These are phyloP conservation scores for Colletotrichum simmondsii DNA, from an alignment of 2,329 filamentous ascomycete species.

Conservation along the genomic window DNA sequence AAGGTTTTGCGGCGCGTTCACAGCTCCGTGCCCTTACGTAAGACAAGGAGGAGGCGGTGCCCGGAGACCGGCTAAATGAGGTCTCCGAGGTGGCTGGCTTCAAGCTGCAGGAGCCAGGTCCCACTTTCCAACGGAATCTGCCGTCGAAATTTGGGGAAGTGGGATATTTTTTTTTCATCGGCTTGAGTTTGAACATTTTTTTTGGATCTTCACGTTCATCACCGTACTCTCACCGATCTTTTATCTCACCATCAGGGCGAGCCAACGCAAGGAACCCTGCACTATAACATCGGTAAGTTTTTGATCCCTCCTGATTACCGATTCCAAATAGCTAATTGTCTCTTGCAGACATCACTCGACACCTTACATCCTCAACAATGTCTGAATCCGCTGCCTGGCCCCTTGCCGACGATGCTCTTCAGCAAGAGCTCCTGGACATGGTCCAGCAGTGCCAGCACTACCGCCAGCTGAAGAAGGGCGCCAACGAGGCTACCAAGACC, in stretches of 20 bases:
- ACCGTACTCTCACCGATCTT: constrained; percentile 7
- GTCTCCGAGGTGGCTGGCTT: background rate
- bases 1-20: constrained; percentile 54
- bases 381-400: constrained; percentile 66
- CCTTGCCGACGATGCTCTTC: constrained; percentile 77
- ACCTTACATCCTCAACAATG: constrained; percentile 26
- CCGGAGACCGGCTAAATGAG: constrained; percentile 5
- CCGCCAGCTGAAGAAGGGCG: constrained; percentile 86
- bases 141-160: constrained; percentile 29
- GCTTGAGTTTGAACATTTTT: constrained; percentile 4
- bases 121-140: constrained; percentile 19
- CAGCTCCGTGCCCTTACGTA: constrained; percentile 37
- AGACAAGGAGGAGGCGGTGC: constrained; percentile 23
- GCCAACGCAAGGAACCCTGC: constrained; percentile 72
- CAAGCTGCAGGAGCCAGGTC: background rate
- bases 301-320: too few relatives aligned
- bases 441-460: constrained; percentile 78
- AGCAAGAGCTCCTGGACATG: constrained; percentile 85
- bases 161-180: constrained; percentile 33
- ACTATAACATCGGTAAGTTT: constrained; percentile 17
- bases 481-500: constrained; percentile 75
- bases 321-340: background rate
- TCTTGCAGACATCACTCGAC: constrained; percentile 12
- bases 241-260: constrained; percentile 57
- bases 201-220: constrained; percentile 22